A percentile compares a stretch with the other conserved stretches of the same genome.
phyloP scores from a whole-genome alignment of 495 filamentous ascomycete genomes.

The Collariella sp. region DNA sequence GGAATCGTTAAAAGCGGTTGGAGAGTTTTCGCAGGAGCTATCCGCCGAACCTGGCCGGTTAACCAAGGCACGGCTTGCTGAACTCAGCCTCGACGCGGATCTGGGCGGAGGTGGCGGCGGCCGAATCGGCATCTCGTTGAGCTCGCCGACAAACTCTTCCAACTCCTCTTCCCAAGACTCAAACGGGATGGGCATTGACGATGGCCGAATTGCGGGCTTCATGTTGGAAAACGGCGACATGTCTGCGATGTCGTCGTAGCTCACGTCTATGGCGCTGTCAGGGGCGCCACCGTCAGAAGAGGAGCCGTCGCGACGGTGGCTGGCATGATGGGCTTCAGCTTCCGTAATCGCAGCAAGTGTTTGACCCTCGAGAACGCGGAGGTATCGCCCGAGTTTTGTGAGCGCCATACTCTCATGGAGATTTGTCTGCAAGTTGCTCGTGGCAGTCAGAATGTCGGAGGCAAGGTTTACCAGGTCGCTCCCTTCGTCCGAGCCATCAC shows the following conservation, averaged over 20 bases:
- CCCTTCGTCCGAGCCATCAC: neutral
- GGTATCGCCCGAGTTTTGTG: constrained; percentile 28
- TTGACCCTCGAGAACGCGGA: constrained; percentile 26
- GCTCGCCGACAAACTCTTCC: constrained; percentile 32
- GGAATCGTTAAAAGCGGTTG: neutral
- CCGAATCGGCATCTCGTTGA: constrained; percentile 26
- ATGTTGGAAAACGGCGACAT: too few species aligned
- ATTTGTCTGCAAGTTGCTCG: constrained; percentile 15
- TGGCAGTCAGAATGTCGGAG: constrained; percentile 8
- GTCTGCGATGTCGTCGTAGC: constrained; percentile 15
- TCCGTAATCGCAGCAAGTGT: constrained; percentile 16
- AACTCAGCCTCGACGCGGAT: constrained; percentile 23
- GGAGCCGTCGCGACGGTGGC: constrained; percentile 5
- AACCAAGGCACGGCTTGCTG: neutral
- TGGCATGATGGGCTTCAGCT: constrained; percentile 7
- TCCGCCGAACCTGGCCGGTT: constrained; percentile 8
- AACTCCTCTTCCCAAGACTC: constrained; percentile 17
- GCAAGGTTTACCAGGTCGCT: constrained; percentile 10
- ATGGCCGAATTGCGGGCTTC: neutral
- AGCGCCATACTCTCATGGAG: constrained; percentile 28
- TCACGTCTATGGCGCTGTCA: constrained; percentile 38
- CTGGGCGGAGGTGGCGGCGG: constrained; percentile 35
- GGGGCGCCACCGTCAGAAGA: constrained; percentile 31
- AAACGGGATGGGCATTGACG: neutral
- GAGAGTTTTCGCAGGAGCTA: neutral